Evolutionary conservation across 2,329 filamentous ascomycete genomes (phyloP), one percentile per base, ranked within the genome.

Genomic region (Aspergillus ochraceus): DNA sequence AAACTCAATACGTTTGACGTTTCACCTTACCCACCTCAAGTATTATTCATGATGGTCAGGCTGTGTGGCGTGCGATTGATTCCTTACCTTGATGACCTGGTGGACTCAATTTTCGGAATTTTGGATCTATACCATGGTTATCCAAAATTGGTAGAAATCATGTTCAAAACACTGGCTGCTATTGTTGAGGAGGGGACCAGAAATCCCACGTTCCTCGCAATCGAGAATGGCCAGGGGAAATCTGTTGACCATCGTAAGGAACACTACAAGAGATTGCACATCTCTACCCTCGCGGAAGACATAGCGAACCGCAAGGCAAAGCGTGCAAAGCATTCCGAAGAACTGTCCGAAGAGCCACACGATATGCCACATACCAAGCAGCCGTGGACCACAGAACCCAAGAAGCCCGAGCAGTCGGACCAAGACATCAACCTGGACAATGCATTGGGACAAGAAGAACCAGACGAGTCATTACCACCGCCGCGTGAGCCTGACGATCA

Each of bases 91-190:
- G 94, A 98, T 70, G 95, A 99, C 71, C 86, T 97, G 0, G 88
- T 98, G 3, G 90, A 88, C 4, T 94, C 91, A 0, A 92, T 99
- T 45, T 98, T 99, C 73, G 90, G 90, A 0, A 92, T 93, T 0
- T 79, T 99, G n/a, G 92, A 97, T 66, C 91, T 92, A 69, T 99
- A 95, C 68, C 95, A 99, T 69, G 95, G 95, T 1, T 98, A 99
- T 72, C 88, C 92, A 0, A 79, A 84, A 19, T 87, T 99, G 58
- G 93, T 96, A 0, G 92, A 97, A 71, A 85, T 88, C 50, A 80
- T 99, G 6, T 99, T 98, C 72, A 81, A 85, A 1, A 92, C 96
- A 0, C 79, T 99, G 5, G 88, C 87, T 56, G 90, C 92, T 60
- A 86, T 98, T 58, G 91, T 95, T 11, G 87, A 91, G 55, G 91